Conservation (phyloP, 768 basidiomycete genomes). For the Amanita inopinata region DNA sequence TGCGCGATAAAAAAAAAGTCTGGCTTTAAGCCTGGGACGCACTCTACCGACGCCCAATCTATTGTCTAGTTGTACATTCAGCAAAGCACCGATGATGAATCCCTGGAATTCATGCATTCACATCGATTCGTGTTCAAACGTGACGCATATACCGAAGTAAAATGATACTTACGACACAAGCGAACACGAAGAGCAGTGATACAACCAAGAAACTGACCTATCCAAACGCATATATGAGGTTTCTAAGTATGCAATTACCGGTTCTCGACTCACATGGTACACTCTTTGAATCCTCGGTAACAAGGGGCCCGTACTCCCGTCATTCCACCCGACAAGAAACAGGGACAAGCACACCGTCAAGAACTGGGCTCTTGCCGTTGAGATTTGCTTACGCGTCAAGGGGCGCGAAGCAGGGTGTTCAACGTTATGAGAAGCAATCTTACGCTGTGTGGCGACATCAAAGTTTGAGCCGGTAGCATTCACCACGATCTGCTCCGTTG, state of each 20-base stretch:
- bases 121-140: too few relatives aligned
- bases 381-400: constrained; percentile 16
- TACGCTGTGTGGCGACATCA: too few relatives aligned
- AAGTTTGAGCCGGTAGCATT: too few relatives aligned
- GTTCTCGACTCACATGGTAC: constrained; percentile 39
- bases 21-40: constrained; percentile 8
- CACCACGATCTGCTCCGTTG: too few relatives aligned
- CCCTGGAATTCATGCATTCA: too few relatives aligned
- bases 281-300: constrained; percentile 58
- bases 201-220: constrained; percentile 44
- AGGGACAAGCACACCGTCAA: constrained; percentile 43
- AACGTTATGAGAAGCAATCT: background rate
- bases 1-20: too few relatives aligned
- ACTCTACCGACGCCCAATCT: constrained; percentile 36
- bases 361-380: constrained; percentile 35
- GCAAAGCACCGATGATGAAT: constrained; percentile 28
- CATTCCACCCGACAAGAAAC: constrained; percentile 70
- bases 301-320: constrained; percentile 65
- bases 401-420: background rate
- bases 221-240: background rate
- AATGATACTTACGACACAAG: constrained; percentile 26
- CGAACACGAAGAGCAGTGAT: constrained; percentile 46
- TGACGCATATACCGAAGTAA: too few relatives aligned
- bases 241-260: background rate
- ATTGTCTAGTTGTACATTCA: constrained; percentile 28